These are phyloP conservation scores for Saturnispora besseyi DNA, from an alignment of 805 yeast species.

Conservation along the genomic window DNA sequence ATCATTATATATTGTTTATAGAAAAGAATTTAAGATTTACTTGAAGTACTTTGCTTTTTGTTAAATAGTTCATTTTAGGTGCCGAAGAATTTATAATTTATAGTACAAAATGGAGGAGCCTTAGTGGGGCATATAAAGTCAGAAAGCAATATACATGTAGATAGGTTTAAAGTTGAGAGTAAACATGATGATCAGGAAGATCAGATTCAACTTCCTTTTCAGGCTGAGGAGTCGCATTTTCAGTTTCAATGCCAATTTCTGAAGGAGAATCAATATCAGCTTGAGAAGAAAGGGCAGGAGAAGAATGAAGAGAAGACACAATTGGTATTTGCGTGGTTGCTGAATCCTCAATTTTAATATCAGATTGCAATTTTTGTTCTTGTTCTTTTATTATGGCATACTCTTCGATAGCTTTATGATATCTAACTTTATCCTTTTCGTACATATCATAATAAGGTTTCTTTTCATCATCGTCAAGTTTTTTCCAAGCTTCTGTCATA, in stretches of 20 bases:
- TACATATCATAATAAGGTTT: conserved; percentile 67
- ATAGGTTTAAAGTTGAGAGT: not conserved
- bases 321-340: not conserved
- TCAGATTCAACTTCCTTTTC: not conserved
- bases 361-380: conserved; percentile 9
- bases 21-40: not conserved
- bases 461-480: conserved; percentile 55
- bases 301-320: not conserved
- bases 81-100: not conserved
- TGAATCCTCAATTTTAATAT: conserved; percentile 1
- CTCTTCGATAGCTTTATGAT: conserved; percentile 59
- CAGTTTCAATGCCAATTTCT: not conserved
- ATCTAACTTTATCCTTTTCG: conserved; percentile 71
- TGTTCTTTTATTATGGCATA: conserved; percentile 24
- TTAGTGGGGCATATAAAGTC: no score
- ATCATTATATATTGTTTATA: not conserved
- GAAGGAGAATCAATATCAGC: not conserved
- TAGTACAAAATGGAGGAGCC: not conserved
- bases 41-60: not conserved
- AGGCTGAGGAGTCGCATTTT: not conserved
- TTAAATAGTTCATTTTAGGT: not conserved
- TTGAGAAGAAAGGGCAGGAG: not conserved
- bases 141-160: no score
- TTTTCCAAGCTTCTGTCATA: conserved; percentile 81
- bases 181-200: not conserved